Conservation (phyloP, 2,329 filamentous ascomycete genomes). For the Dendryphion nanum region DNA sequence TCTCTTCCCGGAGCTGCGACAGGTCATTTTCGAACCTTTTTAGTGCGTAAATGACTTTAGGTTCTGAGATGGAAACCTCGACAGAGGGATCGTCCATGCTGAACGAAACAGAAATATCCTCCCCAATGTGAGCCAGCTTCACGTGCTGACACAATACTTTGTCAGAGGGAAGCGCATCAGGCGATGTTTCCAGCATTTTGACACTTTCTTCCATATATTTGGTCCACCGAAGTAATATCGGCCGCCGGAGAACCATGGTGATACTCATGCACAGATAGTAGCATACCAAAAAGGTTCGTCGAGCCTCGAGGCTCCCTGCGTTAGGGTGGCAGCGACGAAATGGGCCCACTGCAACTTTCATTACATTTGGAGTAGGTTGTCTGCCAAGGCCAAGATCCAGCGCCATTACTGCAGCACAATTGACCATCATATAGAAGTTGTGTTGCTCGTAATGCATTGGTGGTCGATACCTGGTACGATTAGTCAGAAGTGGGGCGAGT, state of each 20-base stretch:
- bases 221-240: conserved; percentile 60
- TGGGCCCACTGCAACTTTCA: conserved; percentile 34
- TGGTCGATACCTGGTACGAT: conserved; percentile 67
- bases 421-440: conserved; percentile 85
- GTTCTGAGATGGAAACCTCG: conserved; percentile 54
- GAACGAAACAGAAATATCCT: conserved; percentile 57
- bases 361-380: conserved; percentile 45
- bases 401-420: conserved; percentile 77
- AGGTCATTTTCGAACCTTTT: conserved; percentile 57
- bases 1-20: conserved; percentile 28
- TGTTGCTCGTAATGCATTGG: conserved; percentile 81
- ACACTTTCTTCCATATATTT: conserved; percentile 64
- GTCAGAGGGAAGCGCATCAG: conserved; percentile 58
- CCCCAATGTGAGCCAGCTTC: conserved; percentile 57
- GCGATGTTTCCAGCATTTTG: conserved; percentile 55
- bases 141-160: conserved; percentile 57
- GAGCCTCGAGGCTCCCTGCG: conserved; percentile 56
- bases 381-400: conserved; percentile 78
- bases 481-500: not conserved
- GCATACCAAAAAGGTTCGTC: conserved; percentile 60
- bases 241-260: conserved; percentile 58
- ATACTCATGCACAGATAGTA: conserved; percentile 60
- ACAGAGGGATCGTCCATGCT: conserved; percentile 55
- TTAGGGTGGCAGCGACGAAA: conserved; percentile 40
- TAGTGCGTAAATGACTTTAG: conserved; percentile 54